phyloP scores from a whole-genome alignment of 2,329 filamentous ascomycete genomes.

The Diaporthe vaccinii region DNA sequence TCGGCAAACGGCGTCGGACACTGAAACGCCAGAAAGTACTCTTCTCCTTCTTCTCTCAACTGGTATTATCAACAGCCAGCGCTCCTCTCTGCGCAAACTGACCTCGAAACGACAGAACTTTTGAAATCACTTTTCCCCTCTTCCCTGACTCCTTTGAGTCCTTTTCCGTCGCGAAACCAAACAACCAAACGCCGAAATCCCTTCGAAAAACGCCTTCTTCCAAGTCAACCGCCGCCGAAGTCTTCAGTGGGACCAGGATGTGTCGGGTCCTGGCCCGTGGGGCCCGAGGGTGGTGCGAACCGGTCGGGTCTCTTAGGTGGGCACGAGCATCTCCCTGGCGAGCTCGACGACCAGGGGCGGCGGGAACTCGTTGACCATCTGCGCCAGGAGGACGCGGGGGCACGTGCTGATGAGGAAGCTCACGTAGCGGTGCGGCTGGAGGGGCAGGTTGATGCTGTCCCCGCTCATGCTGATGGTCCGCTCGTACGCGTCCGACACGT shows the following conservation, averaged over 20 bases:
- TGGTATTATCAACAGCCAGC: neutral
- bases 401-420: neutral
- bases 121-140: neutral
- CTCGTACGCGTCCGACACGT: slow-evolving; percentile 12
- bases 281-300: neutral
- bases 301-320: neutral
- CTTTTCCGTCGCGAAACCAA: neutral
- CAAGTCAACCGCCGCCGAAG: neutral
- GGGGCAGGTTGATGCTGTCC: neutral
- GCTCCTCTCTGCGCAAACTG: neutral
- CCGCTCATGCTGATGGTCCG: neutral
- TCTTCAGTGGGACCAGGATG: neutral
- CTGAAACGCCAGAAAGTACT: neutral
- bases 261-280: neutral
- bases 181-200: neutral
- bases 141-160: slow-evolving; percentile 1
- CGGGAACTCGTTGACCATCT: neutral
- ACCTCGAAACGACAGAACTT: neutral
- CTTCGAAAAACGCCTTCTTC: neutral
- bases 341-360: neutral
- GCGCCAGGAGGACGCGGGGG: slow-evolving; percentile 10
- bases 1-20: neutral
- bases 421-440: neutral
- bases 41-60: neutral
- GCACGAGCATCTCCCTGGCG: neutral